These are phyloP conservation scores for Nicotiana undulata DNA, from an alignment of 257 asterid species.

Conservation along the genomic window DNA sequence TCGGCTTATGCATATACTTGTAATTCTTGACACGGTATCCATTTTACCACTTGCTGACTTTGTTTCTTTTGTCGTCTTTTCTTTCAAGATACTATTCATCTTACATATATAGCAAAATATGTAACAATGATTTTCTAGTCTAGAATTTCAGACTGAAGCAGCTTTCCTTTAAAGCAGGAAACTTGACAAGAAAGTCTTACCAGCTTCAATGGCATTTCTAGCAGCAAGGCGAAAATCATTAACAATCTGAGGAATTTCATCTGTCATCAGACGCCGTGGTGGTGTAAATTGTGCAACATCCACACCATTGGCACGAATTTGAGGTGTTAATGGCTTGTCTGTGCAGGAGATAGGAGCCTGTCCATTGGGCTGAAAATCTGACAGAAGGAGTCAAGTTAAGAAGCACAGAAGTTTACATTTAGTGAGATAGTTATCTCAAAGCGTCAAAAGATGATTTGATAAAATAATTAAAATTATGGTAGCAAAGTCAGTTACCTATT, in stretches of 20 bases:
- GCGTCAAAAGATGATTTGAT: background rate
- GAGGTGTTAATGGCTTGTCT: constrained; percentile 12
- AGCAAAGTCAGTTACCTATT: background rate
- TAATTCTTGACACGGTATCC: background rate
- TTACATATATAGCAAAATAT: background rate
- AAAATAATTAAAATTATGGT: background rate
- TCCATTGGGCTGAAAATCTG: constrained; percentile 25
- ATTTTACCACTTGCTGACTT: background rate
- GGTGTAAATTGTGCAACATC: constrained; percentile 12
- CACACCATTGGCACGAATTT: background rate
- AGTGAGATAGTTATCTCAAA: background rate
- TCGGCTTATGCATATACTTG: background rate
- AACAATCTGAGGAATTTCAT: constrained; percentile 19
- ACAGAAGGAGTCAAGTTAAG: background rate
- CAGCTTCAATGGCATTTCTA: constrained; percentile 24
- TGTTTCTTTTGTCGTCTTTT: background rate
- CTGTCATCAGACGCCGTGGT: constrained; percentile 10
- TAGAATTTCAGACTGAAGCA: background rate
- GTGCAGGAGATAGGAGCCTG: constrained; percentile 25
- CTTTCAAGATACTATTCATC: background rate
- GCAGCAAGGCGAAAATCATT: constrained; percentile 23
- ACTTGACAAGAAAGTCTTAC: background rate
- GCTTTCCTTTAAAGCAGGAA: background rate
- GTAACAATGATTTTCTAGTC: background rate
- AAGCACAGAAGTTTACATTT: background rate